Base-by-base conservation (phyloP, 1,284 basidiomycete species). In the Apiotrichum porosum region DNA sequence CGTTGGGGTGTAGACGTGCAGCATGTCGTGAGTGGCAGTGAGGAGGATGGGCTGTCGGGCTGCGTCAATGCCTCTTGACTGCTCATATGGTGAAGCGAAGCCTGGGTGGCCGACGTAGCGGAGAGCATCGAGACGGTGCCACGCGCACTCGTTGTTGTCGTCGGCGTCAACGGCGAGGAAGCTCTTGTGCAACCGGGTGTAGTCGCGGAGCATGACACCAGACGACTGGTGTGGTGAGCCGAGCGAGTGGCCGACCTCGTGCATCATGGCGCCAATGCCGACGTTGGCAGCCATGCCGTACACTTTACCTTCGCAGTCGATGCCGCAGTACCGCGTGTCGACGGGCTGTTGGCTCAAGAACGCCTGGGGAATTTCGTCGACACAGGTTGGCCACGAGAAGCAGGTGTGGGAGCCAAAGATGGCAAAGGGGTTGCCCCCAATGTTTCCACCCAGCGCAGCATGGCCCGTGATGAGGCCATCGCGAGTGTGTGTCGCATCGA, bases 141-240 rank as follows among this genome's bases (percentile, higher is more conserved):
- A 50, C 12, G 17, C 8, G 30, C 48, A 50, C 26, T 50, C 48
- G 28, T 40, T 23, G 19, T 8, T 28, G 32, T 49, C 47, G 32
- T 49, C 47, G 15, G 37, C 9, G 26, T 49, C 37, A 5, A 34
- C 26, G 15, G 47, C 47, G 19, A 49, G 39, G 26, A 49, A 49
- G 47, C 47, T 49, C 37, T 49, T 38, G 28, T 44, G 26, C 19
- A 50, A 34, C 12, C 48, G 48, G 13, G 37, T 37, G 22, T 50
- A 50, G 37, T 50, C 48, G 28, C 48, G 42, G 21, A 50, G 38
- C 48, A 50, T 50, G 21, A 50, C 48, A 9, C 48, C 48, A 14
- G 19, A 37, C 5, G 34, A 30, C 37, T 50, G 48, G 34, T 50
- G 48, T 2, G 48, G 48, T 10, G 42, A 44, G 4, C 37, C 38